Percentiles rank a stretch among this genome's conserved stretches.
Conservation (phyloP, 495 filamentous ascomycete species). For the Xylaria sp. region DNA sequence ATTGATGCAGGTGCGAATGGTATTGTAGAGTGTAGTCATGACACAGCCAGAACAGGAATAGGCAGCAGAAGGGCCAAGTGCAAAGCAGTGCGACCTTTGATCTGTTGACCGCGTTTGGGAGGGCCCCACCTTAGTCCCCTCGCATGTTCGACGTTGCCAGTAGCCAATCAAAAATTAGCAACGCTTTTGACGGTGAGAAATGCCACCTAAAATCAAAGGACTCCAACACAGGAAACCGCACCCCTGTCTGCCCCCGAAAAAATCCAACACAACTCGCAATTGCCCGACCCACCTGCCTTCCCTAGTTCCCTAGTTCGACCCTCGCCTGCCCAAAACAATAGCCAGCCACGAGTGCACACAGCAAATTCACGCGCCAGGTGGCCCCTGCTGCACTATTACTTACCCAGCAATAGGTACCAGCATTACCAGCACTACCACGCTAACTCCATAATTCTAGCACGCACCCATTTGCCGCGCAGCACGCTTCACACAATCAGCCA, state of each 20-base stretch:
- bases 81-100: slow-evolving; percentile 26
- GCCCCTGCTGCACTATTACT: background rate
- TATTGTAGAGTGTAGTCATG: background rate
- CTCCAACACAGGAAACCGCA: slow-evolving; percentile 39
- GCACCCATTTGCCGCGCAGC: slow-evolving; percentile 12
- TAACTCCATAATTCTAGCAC: background rate
- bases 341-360: background rate
- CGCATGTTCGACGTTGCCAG: background rate
- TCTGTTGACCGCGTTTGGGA: slow-evolving; percentile 14
- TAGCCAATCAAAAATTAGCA: slow-evolving; percentile 45
- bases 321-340: background rate
- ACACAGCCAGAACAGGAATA: slow-evolving; percentile 12
- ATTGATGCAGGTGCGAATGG: slow-evolving; percentile 3
- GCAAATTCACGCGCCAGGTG: slow-evolving; percentile 8
- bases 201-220: slow-evolving; percentile 42
- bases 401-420: background rate
- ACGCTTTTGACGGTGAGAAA: slow-evolving; percentile 24
- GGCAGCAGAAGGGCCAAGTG: background rate
- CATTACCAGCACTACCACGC: background rate
- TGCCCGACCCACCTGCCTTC: slow-evolving; percentile 20
- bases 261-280: slow-evolving; percentile 35
- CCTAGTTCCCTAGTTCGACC: slow-evolving; percentile 11
- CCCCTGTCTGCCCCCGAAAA: slow-evolving; percentile 43
- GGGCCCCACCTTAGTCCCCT: background rate
- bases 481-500: slow-evolving; percentile 53